Percentiles rank a stretch among this genome's conserved stretches.
phyloP scores from a whole-genome alignment of 495 filamentous ascomycete genomes.

The Neurospora cerealis region DNA sequence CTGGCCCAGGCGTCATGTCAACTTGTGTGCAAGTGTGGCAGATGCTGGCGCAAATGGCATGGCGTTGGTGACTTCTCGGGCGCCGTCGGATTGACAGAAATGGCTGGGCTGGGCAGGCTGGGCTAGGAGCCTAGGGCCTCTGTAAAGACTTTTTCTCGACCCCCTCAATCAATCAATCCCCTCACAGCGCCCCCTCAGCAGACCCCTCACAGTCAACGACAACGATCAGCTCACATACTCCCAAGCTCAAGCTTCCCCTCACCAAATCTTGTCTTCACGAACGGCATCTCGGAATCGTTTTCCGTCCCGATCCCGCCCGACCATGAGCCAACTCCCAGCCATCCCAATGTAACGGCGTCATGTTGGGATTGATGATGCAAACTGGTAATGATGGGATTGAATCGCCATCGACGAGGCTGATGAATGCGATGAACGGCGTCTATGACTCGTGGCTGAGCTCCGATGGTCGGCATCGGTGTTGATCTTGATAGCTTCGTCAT shows the following conservation, averaged over 20 bases:
- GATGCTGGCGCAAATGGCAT: neutral
- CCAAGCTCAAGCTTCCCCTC: neutral
- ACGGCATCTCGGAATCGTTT: neutral
- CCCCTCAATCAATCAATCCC: neutral
- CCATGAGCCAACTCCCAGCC: neutral
- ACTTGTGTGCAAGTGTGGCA: neutral
- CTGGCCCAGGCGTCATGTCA: neutral
- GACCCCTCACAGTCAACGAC: neutral
- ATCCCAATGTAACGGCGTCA: neutral
- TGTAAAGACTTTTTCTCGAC: neutral
- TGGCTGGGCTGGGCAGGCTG: neutral
- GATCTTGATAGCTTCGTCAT: neutral
- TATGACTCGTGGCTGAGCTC: neutral
- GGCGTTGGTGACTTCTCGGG: neutral
- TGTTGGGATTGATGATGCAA: neutral
- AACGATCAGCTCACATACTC: neutral
- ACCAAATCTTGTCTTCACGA: neutral
- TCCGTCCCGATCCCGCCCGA: neutral
- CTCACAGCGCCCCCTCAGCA: neutral
- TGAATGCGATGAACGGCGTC: neutral
- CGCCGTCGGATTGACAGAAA: neutral
- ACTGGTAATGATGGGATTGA: neutral
- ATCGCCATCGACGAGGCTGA: neutral
- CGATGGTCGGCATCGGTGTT: neutral
- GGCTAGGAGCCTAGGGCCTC: neutral